phyloP scores from a whole-genome alignment of 2,329 filamentous ascomycete species.

The Myriosclerotinia scirpicola region DNA sequence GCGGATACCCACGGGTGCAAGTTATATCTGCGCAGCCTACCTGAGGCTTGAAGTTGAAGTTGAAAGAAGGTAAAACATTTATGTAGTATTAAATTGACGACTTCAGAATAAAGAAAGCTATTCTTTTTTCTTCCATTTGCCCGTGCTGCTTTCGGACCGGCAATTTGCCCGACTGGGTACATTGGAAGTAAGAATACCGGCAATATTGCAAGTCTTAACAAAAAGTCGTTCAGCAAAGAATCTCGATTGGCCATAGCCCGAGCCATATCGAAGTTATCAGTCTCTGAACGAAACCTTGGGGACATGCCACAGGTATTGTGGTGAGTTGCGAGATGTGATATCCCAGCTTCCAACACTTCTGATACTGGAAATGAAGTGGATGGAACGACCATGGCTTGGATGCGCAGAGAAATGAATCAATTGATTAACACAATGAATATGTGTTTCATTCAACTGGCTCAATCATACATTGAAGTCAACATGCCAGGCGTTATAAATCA shows the following conservation, averaged over 20 bases:
- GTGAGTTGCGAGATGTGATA: neutral
- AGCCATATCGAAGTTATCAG: slow-evolving; percentile 3
- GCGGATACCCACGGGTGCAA: too few relatives aligned
- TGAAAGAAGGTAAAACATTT: neutral
- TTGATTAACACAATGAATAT: slow-evolving; percentile 11
- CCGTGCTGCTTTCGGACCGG: slow-evolving; percentile 34
- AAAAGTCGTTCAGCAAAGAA: slow-evolving; percentile 43
- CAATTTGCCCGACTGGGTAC: slow-evolving; percentile 51
- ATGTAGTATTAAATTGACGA: neutral
- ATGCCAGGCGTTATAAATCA: slow-evolving; percentile 40
- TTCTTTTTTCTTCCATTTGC: slow-evolving; percentile 16
- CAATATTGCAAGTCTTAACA: slow-evolving; percentile 42
- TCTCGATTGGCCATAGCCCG: slow-evolving; percentile 36
- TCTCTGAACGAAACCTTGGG: slow-evolving; percentile 43
- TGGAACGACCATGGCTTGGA: slow-evolving; percentile 9
- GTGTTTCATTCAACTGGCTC: slow-evolving; percentile 33
- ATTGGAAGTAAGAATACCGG: slow-evolving; percentile 44
- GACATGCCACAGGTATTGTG: slow-evolving; percentile 31
- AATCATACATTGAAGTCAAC: slow-evolving; percentile 44
- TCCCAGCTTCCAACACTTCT: slow-evolving; percentile 21
- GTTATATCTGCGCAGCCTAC: too few relatives aligned
- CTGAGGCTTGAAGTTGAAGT: too few relatives aligned
- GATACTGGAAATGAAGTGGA: slow-evolving; percentile 38
- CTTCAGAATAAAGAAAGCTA: slow-evolving; percentile 5
- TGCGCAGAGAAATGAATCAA: slow-evolving; percentile 17